Evolutionary conservation across 2,329 filamentous ascomycete species (phyloP).

Genomic region (Nigrograna mackinnonii): DNA sequence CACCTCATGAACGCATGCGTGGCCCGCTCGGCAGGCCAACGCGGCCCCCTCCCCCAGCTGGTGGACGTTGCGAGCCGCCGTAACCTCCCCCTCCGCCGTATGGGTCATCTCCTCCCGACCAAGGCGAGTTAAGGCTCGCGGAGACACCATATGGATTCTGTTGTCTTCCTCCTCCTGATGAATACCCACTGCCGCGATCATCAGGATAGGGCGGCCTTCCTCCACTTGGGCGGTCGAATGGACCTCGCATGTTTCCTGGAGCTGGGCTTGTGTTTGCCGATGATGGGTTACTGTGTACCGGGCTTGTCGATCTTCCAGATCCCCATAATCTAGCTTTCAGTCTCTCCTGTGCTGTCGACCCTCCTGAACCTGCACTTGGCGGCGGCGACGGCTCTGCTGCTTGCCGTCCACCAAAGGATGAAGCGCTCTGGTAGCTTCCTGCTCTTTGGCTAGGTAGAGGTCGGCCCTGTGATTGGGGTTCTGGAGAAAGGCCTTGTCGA

Average conservation of each 20-base stretch:
- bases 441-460: slow-evolving; percentile 73
- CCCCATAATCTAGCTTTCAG: slow-evolving; percentile 80
- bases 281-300: slow-evolving; percentile 41
- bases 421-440: slow-evolving; percentile 71
- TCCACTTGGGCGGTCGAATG: slow-evolving; percentile 28
- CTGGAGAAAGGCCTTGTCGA: slow-evolving; percentile 34
- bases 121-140: slow-evolving; percentile 36
- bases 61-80: slow-evolving; percentile 27
- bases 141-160: slow-evolving; percentile 31
- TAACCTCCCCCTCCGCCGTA: slow-evolving; percentile 25
- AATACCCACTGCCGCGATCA: slow-evolving; percentile 27
- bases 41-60: slow-evolving; percentile 31
- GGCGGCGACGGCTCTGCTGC: slow-evolving; percentile 38
- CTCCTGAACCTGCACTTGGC: slow-evolving; percentile 45
- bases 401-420: slow-evolving; percentile 42
- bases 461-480: slow-evolving; percentile 49
- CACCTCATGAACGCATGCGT: slow-evolving; percentile 36
- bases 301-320: slow-evolving; percentile 63
- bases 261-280: slow-evolving; percentile 19
- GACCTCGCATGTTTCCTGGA: slow-evolving; percentile 18
- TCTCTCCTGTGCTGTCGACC: slow-evolving; percentile 74
- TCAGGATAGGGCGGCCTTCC: slow-evolving; percentile 34
- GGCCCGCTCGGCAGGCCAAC: slow-evolving; percentile 43
- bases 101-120: slow-evolving; percentile 34
- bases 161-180: slow-evolving; percentile 18